A percentile compares a stretch with the other conserved stretches of the same genome.
Conservation (phyloP, 257 asterid species). For the Ballota nigra region DNA sequence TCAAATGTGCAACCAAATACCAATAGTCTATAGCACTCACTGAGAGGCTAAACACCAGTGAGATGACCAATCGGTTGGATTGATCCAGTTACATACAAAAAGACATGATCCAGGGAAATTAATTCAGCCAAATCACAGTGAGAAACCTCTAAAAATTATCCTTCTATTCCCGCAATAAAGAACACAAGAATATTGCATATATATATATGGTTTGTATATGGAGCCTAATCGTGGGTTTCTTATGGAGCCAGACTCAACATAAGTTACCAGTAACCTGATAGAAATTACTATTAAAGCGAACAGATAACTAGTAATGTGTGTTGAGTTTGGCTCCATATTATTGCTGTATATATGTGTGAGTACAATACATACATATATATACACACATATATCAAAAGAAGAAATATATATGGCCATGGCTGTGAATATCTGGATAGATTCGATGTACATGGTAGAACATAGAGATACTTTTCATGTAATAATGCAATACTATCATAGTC, state of each 20-base stretch:
- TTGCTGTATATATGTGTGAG: neutral
- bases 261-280: neutral
- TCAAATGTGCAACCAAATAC: constrained; percentile 18
- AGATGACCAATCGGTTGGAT: neutral
- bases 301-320: neutral
- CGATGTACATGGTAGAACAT: neutral
- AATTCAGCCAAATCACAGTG: neutral
- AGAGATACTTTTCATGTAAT: neutral
- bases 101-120: constrained; percentile 7
- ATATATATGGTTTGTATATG: neutral
- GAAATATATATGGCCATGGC: neutral
- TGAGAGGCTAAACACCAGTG: neutral
- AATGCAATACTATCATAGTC: neutral
- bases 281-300: neutral
- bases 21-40: constrained; percentile 8
- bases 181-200: neutral
- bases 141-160: neutral
- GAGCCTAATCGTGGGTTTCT: neutral
- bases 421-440: neutral
- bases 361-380: neutral
- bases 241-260: neutral
- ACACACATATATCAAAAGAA: neutral
- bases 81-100: neutral
- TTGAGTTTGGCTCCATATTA: neutral
- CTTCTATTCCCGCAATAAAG: neutral